Conservation (phyloP, 1,139 yeast genomes). For the Scheffersomyces cryptocercus region DNA sequence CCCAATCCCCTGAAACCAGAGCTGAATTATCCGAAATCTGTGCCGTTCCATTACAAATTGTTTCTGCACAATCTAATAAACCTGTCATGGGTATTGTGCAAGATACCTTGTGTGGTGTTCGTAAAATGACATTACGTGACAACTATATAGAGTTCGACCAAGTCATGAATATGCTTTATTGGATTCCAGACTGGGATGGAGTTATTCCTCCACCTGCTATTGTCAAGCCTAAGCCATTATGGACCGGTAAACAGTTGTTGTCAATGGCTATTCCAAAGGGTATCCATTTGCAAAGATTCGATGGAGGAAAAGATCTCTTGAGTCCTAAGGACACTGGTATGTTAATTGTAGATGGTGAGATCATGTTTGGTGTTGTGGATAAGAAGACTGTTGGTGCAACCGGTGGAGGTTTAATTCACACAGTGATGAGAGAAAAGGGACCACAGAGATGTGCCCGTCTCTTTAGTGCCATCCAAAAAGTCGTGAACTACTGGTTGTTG, state of each 20-base stretch:
- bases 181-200: conserved; percentile 99
- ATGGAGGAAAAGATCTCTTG: conserved; percentile 80
- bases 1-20: conserved; percentile 97
- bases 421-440: conserved; percentile 97
- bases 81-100: conserved; percentile 99
- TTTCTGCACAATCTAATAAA: conserved; percentile 96
- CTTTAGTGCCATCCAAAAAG: conserved; percentile 91
- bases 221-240: conserved; percentile 89
- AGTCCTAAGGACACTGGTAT: conserved; percentile 91
- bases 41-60: conserved; percentile 96
- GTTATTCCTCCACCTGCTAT: conserved; percentile 97
- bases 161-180: conserved; percentile 92
- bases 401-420: conserved; percentile 96
- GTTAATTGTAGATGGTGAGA: conserved; percentile 89
- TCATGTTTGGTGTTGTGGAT: conserved; percentile 96
- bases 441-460: conserved; percentile 86
- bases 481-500: conserved; percentile 92
- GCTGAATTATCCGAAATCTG: conserved; percentile 94
- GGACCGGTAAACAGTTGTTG: conserved; percentile 96
- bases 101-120: conserved; percentile 95
- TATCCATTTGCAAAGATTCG: conserved; percentile 89
- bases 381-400: conserved; percentile 98
- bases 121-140: conserved; percentile 93
- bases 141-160: conserved; percentile 86
- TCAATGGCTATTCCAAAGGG: conserved; percentile 96